phyloP scores from a whole-genome alignment of 768 basidiomycete species.

The Leccinum boreale region DNA sequence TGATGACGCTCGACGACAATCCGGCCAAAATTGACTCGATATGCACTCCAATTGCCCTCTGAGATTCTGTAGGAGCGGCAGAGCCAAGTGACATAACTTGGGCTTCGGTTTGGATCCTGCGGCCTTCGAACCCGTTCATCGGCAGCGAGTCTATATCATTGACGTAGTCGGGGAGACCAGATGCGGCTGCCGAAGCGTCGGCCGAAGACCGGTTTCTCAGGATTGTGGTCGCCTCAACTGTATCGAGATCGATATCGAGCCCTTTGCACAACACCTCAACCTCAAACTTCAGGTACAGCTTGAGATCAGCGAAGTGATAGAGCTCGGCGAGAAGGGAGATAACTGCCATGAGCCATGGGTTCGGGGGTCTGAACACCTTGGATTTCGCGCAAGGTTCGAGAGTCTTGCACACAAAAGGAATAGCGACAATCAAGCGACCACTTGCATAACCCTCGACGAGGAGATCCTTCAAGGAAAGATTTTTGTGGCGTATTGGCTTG shows the following conservation, averaged over 20 bases:
- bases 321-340: slow-evolving; percentile 88
- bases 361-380: slow-evolving; percentile 91
- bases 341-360: slow-evolving; percentile 98
- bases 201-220: slow-evolving; percentile 76
- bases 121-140: slow-evolving; percentile 65
- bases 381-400: slow-evolving; percentile 89
- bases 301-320: slow-evolving; percentile 96
- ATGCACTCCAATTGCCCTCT: slow-evolving; percentile 69
- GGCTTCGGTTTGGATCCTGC: slow-evolving; percentile 47
- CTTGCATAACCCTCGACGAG: slow-evolving; percentile 93
- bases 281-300: slow-evolving; percentile 96
- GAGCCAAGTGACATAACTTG: slow-evolving; percentile 63
- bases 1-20: slow-evolving; percentile 68
- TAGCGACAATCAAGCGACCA: slow-evolving; percentile 86
- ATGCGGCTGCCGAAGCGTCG: slow-evolving; percentile 42
- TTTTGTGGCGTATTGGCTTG: slow-evolving; percentile 88
- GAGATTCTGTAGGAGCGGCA: slow-evolving; percentile 57
- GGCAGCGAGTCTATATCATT: slow-evolving; percentile 76
- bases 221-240: slow-evolving; percentile 79
- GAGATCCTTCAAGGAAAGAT: slow-evolving; percentile 96
- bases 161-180: slow-evolving; percentile 75
- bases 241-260: slow-evolving; percentile 81
- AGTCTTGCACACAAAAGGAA: slow-evolving; percentile 97
- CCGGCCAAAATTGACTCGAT: slow-evolving; percentile 76
- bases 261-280: slow-evolving; percentile 96